These are phyloP conservation scores for Aureobasidium sp. DNA, from an alignment of 2,329 filamentous ascomycete genomes.

Conservation along the genomic window DNA sequence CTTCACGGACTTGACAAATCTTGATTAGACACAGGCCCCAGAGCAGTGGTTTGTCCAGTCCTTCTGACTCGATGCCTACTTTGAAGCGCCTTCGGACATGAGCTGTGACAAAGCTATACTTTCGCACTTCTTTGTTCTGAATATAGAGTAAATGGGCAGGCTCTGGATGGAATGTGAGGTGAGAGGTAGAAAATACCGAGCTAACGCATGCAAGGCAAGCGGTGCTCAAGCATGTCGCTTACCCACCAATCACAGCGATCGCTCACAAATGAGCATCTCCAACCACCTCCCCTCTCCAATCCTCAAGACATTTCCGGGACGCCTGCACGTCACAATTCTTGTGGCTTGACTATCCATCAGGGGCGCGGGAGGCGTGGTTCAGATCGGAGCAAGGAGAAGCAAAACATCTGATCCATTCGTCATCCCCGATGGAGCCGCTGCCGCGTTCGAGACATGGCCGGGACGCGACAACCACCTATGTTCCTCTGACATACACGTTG, in stretches of 20 bases:
- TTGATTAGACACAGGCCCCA: neutral
- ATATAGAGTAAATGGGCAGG: constrained; percentile 2
- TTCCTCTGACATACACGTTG: neutral
- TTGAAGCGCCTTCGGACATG: neutral
- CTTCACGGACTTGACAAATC: constrained; percentile 12
- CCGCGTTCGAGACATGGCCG: neutral
- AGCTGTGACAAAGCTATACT: neutral
- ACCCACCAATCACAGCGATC: constrained; percentile 1
- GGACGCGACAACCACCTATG: neutral
- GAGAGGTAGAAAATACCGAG: constrained; percentile 7
- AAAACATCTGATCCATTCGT: constrained; percentile 13
- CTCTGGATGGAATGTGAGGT: constrained; percentile 12
- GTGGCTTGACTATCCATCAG: constrained; percentile 10
- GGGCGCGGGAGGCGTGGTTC: constrained; percentile 2
- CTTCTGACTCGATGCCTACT: neutral
- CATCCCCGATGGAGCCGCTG: neutral
- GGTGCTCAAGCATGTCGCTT: constrained; percentile 6
- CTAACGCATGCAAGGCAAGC: constrained; percentile 11
- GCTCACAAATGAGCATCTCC: constrained; percentile 14
- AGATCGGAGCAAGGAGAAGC: constrained; percentile 13
- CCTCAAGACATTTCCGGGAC: neutral
- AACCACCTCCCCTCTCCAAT: constrained; percentile 12
- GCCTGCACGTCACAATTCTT: constrained; percentile 15
- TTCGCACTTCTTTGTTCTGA: constrained; percentile 14
- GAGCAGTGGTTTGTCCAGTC: neutral